Evolutionary conservation across 106 monocot genomes (phyloP).

Genomic region (Chionographis japonica): DNA sequence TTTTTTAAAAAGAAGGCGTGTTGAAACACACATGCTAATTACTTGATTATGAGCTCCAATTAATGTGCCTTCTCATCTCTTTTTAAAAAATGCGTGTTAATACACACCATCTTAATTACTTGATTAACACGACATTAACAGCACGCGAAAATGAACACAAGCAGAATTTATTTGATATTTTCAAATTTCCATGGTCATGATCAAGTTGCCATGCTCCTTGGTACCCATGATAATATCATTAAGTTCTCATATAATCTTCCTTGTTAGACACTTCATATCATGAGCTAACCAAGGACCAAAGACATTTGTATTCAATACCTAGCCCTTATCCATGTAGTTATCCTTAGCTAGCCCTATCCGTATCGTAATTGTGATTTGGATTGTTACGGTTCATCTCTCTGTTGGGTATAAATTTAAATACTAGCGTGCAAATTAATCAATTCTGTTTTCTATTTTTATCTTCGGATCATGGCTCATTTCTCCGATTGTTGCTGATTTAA

Average conservation of each 20-base stretch:
- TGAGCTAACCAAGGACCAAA: too few species aligned
- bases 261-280: not conserved
- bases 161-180: not conserved
- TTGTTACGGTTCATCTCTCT: too few species aligned
- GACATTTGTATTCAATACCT: too few species aligned
- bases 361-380: too few species aligned
- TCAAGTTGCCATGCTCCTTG: not conserved
- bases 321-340: too few species aligned
- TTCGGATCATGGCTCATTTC: too few species aligned
- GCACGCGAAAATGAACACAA: not conserved
- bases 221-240: not conserved
- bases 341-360: too few species aligned
- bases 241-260: slow-evolving; percentile 2
- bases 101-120: not conserved
- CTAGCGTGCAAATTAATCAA: too few species aligned
- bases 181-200: not conserved
- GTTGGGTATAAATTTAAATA: too few species aligned
- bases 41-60: too few species aligned
- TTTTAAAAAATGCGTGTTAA: slow-evolving; percentile 6
- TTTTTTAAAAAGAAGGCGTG: not conserved
- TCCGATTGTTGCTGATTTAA: too few species aligned
- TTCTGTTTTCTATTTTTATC: too few species aligned
- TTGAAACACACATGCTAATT: not conserved
- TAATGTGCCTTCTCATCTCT: not conserved
- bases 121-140: not conserved